phyloP scores from a whole-genome alignment of 2,329 filamentous ascomycete genomes.

The Cordyceps tenuipes region DNA sequence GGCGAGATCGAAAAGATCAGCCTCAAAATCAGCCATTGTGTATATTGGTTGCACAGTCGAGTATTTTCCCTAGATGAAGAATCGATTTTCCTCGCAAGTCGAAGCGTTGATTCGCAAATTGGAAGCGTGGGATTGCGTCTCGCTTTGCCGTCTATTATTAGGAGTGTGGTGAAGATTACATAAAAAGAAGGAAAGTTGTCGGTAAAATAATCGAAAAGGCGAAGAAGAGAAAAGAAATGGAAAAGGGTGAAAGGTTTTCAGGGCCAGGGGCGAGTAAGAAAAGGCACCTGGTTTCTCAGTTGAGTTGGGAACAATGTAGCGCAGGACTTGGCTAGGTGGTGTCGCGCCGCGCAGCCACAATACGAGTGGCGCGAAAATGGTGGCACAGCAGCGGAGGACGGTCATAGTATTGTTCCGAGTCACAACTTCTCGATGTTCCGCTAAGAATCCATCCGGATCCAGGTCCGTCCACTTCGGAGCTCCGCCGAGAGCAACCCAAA shows the following conservation, averaged over 20 bases:
- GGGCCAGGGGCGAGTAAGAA: conserved; percentile 14
- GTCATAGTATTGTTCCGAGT: conserved; percentile 4
- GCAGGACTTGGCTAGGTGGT: background rate
- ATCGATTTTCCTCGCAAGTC: background rate
- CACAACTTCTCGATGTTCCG: background rate
- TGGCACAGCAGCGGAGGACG: background rate
- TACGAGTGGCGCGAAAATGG: background rate
- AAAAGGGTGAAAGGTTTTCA: conserved; percentile 14
- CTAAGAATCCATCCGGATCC: too few species aligned
- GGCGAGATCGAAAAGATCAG: conserved; percentile 86
- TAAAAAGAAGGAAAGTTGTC: background rate
- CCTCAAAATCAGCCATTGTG: conserved; percentile 81
- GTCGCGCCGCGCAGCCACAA: background rate
- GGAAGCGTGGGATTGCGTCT: background rate
- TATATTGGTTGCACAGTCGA: background rate
- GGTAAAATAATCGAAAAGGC: background rate
- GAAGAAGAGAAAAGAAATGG: conserved; percentile 8
- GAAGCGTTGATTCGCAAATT: background rate
- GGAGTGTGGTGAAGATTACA: background rate
- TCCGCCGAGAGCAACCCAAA: background rate
- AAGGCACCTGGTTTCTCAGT: background rate
- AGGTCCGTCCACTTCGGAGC: background rate
- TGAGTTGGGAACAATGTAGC: background rate
- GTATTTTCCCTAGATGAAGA: background rate
- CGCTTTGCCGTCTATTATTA: background rate